Conservation (phyloP, 2,329 filamentous ascomycete species). For the Pseudogymnoascus pannorum region DNA sequence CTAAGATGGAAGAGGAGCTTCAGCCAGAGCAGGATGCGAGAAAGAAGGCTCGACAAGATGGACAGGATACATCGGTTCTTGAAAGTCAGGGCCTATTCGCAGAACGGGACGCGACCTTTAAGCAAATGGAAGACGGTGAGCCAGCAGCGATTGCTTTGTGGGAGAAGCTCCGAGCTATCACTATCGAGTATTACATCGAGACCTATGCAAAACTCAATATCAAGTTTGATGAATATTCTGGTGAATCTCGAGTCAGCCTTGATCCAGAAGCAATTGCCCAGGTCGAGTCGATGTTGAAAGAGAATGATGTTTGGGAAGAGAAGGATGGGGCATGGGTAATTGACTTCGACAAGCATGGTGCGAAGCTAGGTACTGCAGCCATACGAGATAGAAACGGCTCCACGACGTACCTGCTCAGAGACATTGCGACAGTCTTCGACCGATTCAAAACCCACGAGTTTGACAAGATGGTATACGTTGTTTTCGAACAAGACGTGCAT, state of each 20-base stretch:
- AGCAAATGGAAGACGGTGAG: constrained; percentile 59
- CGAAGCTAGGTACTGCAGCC: constrained; percentile 60
- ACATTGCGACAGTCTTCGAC: constrained; percentile 59
- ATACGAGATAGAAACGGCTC: constrained; percentile 62
- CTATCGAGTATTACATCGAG: constrained; percentile 56
- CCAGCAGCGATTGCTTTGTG: constrained; percentile 51
- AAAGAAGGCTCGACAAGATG: constrained; percentile 41
- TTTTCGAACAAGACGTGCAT: constrained; percentile 58
- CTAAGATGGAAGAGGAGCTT: constrained; percentile 53
- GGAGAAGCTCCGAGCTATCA: constrained; percentile 56
- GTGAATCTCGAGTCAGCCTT: constrained; percentile 55
- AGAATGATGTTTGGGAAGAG: constrained; percentile 54
- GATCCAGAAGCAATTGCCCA: constrained; percentile 52
- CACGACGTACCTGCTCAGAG: constrained; percentile 60
- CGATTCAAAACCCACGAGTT: constrained; percentile 54
- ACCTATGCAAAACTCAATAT: constrained; percentile 60
- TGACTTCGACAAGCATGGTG: constrained; percentile 60
- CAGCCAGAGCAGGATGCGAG: constrained; percentile 44
- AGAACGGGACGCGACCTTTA: constrained; percentile 43
- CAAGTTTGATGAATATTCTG: constrained; percentile 58
- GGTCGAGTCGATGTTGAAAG: constrained; percentile 51
- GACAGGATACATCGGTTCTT: constrained; percentile 41
- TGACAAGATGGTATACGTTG: constrained; percentile 63
- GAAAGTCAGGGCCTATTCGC: constrained; percentile 43
- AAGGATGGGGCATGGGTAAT: constrained; percentile 61